phyloP scores from a whole-genome alignment of 768 basidiomycete species.

The Rhodotorula graminis region DNA sequence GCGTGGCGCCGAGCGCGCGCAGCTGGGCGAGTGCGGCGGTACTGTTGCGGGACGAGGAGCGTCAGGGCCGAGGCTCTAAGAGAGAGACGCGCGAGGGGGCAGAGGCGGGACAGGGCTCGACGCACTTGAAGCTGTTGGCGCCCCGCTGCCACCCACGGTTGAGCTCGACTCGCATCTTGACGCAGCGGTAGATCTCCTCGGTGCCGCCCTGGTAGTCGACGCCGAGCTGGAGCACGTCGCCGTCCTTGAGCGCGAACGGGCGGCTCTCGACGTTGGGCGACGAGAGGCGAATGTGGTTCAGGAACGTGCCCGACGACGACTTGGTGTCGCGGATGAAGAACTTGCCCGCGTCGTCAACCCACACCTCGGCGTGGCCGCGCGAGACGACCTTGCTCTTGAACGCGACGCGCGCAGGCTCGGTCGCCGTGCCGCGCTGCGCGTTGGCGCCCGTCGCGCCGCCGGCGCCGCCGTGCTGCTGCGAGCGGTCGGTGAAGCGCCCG shows the following conservation, averaged over 20 bases:
- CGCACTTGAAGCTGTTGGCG: slow-evolving; percentile 86
- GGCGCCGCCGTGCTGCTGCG: background rate
- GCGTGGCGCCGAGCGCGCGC: slow-evolving; percentile 47
- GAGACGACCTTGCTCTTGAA: slow-evolving; percentile 96
- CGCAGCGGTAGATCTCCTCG: slow-evolving; percentile 93
- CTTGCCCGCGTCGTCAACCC: slow-evolving; percentile 56
- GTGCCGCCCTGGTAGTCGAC: slow-evolving; percentile 97
- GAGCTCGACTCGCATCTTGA: slow-evolving; percentile 90
- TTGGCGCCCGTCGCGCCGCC: slow-evolving; percentile 57
- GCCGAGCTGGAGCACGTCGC: slow-evolving; percentile 88
- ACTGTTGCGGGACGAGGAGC: slow-evolving; percentile 37
- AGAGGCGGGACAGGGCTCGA: slow-evolving; percentile 18
- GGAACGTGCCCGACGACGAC: slow-evolving; percentile 82
- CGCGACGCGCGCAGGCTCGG: slow-evolving; percentile 75
- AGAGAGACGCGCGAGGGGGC: too few relatives aligned
- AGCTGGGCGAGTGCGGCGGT: slow-evolving; percentile 72
- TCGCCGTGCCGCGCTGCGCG: slow-evolving; percentile 53
- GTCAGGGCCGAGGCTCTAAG: background rate
- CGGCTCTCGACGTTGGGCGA: slow-evolving; percentile 74
- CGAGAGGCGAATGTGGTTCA: slow-evolving; percentile 87
- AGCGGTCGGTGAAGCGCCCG: slow-evolving; percentile 85
- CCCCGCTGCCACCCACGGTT: slow-evolving; percentile 83
- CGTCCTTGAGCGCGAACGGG: slow-evolving; percentile 76
- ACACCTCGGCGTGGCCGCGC: slow-evolving; percentile 89
- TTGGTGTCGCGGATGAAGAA: slow-evolving; percentile 90